phyloP scores from a whole-genome alignment of 2,329 filamentous ascomycete genomes.

The Fusarium acutatum region DNA sequence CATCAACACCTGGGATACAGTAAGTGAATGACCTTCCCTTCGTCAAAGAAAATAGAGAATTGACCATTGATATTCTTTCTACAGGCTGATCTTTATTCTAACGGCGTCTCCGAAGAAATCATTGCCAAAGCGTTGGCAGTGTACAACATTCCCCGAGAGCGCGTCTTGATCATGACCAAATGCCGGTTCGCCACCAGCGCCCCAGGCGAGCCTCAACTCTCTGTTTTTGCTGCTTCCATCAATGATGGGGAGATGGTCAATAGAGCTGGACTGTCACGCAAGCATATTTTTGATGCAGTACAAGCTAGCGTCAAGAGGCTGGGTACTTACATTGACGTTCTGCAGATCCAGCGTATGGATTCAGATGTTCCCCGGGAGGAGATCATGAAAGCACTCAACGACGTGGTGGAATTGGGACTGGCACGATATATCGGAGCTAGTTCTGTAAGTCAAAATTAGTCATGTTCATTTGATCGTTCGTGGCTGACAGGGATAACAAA shows the following conservation, averaged over 20 bases:
- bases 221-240: neutral
- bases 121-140: neutral
- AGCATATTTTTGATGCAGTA: neutral
- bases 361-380: neutral
- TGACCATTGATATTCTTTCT: accelerated
- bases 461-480: conserved; percentile 42
- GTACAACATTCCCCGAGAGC: neutral
- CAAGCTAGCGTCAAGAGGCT: neutral
- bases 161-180: neutral
- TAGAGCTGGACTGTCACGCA: neutral
- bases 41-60: accelerated
- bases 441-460: neutral
- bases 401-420: neutral
- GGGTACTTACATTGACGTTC: neutral
- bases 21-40: no score
- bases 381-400: neutral
- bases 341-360: neutral
- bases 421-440: neutral
- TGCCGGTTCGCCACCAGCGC: neutral
- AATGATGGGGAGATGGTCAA: neutral
- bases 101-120: neutral
- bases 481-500: conserved; percentile 38
- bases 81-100: neutral
- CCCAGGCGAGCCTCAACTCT: neutral
- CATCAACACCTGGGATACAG: neutral